phyloP scores from a whole-genome alignment of 345 rosid genomes.

The Hypericum perforatum region DNA sequence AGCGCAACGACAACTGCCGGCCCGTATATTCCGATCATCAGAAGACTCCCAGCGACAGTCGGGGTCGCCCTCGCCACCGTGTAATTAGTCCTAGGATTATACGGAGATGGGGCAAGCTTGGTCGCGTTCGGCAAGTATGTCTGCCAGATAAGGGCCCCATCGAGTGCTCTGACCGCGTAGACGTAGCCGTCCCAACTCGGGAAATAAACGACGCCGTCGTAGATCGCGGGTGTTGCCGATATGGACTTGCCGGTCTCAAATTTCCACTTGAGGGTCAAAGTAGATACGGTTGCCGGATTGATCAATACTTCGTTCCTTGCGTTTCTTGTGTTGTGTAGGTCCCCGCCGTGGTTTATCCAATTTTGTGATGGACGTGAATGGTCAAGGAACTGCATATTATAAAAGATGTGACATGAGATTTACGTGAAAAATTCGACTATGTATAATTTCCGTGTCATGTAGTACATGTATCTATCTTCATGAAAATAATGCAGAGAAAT shows the following conservation, averaged over 20 bases:
- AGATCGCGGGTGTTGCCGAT: constrained; percentile 23
- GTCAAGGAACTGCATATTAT: no score
- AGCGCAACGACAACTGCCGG: constrained; percentile 22
- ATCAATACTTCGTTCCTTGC: constrained; percentile 15
- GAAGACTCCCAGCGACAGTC: constrained; percentile 17
- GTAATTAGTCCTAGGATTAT: background rate
- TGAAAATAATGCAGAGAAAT: no score
- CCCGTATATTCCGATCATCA: constrained; percentile 19
- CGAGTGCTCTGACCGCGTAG: constrained; percentile 15
- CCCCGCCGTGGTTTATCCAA: constrained; percentile 26
- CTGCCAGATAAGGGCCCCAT: constrained; percentile 24
- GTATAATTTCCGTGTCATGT: no score
- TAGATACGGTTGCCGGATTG: constrained; percentile 12
- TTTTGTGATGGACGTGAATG: background rate
- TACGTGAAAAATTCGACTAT: no score
- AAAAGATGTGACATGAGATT: no score
- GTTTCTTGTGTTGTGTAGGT: constrained; percentile 19
- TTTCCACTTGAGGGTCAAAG: constrained; percentile 16
- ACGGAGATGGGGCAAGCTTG: background rate
- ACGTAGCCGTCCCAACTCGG: constrained; percentile 28
- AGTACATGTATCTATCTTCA: no score
- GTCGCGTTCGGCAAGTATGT: constrained; percentile 11
- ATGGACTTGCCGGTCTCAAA: constrained; percentile 18
- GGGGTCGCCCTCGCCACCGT: constrained; percentile 22
- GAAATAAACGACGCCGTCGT: constrained; percentile 17